Evolutionary conservation across 495 filamentous ascomycete species (phyloP).

Genomic region (Aspergillus sclerotiicarbonarius): DNA sequence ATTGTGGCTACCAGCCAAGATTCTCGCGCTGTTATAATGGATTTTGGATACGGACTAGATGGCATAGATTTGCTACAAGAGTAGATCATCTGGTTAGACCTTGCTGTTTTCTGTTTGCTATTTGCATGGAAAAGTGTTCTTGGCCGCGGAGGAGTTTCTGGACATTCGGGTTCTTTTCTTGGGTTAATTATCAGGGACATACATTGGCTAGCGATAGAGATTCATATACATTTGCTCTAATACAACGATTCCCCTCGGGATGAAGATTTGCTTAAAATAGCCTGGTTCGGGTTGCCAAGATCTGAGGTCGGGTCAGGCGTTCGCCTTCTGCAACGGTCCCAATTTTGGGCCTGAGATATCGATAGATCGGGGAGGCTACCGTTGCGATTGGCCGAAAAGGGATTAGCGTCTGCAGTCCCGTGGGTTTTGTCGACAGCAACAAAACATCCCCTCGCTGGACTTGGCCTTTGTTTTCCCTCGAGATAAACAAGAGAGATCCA

Average conservation of each 20-base stretch:
- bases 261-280: background rate
- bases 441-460: constrained; percentile 37
- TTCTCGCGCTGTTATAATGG: constrained; percentile 84
- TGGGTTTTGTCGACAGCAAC: constrained; percentile 43
- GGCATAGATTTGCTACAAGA: constrained; percentile 49
- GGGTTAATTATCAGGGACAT: constrained; percentile 13
- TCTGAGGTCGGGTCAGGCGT: too few relatives aligned
- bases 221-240: background rate
- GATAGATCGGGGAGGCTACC: constrained; percentile 19
- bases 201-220: constrained; percentile 19
- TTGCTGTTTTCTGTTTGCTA: constrained; percentile 17
- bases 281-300: background rate
- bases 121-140: constrained; percentile 8
- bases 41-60: constrained; percentile 57
- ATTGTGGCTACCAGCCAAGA: constrained; percentile 95
- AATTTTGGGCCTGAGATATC: constrained; percentile 17
- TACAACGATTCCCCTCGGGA: background rate
- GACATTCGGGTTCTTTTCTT: constrained; percentile 3
- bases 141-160: background rate
- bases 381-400: constrained; percentile 29
- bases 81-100: constrained; percentile 25
- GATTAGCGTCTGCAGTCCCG: constrained; percentile 37
- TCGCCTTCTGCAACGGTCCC: background rate
- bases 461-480: constrained; percentile 30
- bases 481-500: constrained; percentile 20